Evolutionary conservation across 805 yeast genomes (phyloP).

Genomic region (Saccharomycopsis fermentans): DNA sequence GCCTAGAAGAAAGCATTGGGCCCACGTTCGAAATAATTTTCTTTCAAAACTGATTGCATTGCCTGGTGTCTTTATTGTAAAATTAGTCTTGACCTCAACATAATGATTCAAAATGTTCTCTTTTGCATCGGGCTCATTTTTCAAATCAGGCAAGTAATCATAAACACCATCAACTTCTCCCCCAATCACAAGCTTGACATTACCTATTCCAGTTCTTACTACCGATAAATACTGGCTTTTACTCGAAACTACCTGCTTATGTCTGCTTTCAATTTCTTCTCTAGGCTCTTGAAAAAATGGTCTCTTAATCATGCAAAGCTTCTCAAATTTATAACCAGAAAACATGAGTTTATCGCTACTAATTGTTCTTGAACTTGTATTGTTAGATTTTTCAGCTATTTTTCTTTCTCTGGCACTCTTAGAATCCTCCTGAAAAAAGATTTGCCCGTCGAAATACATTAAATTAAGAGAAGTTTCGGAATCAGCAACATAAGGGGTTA

Average conservation of each 20-base stretch:
- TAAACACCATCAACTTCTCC: slow-evolving; percentile 91
- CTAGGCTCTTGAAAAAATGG: slow-evolving; percentile 70
- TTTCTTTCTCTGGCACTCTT: neutral
- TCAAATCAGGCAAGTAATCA: slow-evolving; percentile 55
- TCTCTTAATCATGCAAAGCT: slow-evolving; percentile 57
- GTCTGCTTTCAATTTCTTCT: slow-evolving; percentile 55
- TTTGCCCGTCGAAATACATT: slow-evolving; percentile 63
- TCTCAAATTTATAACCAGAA: slow-evolving; percentile 81
- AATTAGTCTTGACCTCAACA: slow-evolving; percentile 72
- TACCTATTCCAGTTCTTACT: slow-evolving; percentile 80
- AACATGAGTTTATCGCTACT: slow-evolving; percentile 37
- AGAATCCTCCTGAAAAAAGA: slow-evolving; percentile 44
- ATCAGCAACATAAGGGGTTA: slow-evolving; percentile 49
- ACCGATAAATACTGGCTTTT: slow-evolving; percentile 72
- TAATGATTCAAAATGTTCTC: slow-evolving; percentile 57
- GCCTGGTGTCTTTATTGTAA: slow-evolving; percentile 41
- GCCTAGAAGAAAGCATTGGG: slow-evolving; percentile 85
- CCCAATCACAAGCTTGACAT: slow-evolving; percentile 54
- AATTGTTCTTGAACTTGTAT: slow-evolving; percentile 8
- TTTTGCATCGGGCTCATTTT: slow-evolving; percentile 21
- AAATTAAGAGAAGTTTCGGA: slow-evolving; percentile 54
- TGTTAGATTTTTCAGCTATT: neutral
- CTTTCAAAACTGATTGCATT: slow-evolving; percentile 61
- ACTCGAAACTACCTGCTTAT: slow-evolving; percentile 49
- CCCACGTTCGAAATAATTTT: slow-evolving; percentile 78